These are phyloP conservation scores for Misopates orontium DNA, from an alignment of 257 asterid genomes.

Conservation along the genomic window DNA sequence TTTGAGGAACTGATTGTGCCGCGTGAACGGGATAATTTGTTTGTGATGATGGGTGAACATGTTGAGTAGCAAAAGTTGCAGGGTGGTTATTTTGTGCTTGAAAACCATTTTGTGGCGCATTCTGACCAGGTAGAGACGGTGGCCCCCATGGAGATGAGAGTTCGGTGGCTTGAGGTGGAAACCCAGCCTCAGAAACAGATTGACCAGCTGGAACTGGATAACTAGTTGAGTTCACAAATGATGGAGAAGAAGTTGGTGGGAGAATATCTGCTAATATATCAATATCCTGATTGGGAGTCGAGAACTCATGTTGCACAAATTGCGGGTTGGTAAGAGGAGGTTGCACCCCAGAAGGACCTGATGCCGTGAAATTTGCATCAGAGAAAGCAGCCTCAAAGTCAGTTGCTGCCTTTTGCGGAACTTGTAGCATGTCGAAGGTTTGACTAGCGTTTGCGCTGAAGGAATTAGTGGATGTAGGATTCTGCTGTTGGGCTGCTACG, in stretches of 20 bases:
- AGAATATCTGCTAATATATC: slow-evolving; percentile 95
- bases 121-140: slow-evolving; percentile 37
- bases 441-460: slow-evolving; percentile 42
- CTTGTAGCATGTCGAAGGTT: slow-evolving; percentile 39
- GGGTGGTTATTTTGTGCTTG: slow-evolving; percentile 41
- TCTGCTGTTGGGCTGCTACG: slow-evolving; percentile 43
- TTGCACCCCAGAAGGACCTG: slow-evolving; percentile 39
- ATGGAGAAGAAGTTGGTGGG: slow-evolving; percentile 64
- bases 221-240: slow-evolving; percentile 38
- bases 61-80: slow-evolving; percentile 53
- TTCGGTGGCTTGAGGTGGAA: slow-evolving; percentile 44
- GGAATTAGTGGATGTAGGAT: slow-evolving; percentile 40
- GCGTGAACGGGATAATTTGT: slow-evolving; percentile 45
- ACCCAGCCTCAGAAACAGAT: slow-evolving; percentile 37
- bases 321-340: slow-evolving; percentile 45
- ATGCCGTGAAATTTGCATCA: slow-evolving; percentile 36
- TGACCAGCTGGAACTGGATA: slow-evolving; percentile 41
- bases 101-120: slow-evolving; percentile 41
- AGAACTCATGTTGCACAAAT: slow-evolving; percentile 46
- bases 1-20: slow-evolving; percentile 33
- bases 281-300: slow-evolving; percentile 48
- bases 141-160: slow-evolving; percentile 35
- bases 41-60: slow-evolving; percentile 45
- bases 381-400: slow-evolving; percentile 41
- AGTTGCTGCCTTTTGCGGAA: slow-evolving; percentile 42